A percentile compares a stretch with the other conserved stretches of the same genome.
Evolutionary conservation across 129 eudicot genomes (phyloP).

Genomic region (Flaveria sonorensis): DNA sequence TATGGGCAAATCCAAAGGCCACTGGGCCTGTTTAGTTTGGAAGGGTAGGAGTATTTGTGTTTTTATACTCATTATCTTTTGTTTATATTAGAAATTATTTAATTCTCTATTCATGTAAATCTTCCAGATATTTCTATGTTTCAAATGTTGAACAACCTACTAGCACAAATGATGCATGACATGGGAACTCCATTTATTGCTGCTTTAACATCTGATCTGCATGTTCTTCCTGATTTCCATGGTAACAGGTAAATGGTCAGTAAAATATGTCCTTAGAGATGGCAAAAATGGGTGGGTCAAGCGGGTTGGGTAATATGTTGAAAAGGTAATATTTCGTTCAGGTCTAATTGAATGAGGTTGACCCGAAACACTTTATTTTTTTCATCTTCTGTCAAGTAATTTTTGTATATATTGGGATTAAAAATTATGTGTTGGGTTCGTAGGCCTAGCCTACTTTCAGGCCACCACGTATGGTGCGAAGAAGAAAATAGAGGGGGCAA

Average conservation of each 20-base stretch:
- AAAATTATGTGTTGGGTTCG: no score
- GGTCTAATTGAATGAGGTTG: background rate
- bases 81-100: background rate
- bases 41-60: background rate
- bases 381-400: background rate
- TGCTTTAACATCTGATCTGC: slow-evolving; percentile 79
- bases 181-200: slow-evolving; percentile 67
- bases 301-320: background rate
- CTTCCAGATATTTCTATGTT: slow-evolving; percentile 73
- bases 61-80: background rate
- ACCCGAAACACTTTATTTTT: background rate
- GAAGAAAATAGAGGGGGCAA: no score
- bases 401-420: no score
- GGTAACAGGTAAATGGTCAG: slow-evolving; percentile 78
- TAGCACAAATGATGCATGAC: slow-evolving; percentile 61
- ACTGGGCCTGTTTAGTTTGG: background rate
- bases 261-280: slow-evolving; percentile 15
- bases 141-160: slow-evolving; percentile 70
- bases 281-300: slow-evolving; percentile 2
- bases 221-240: slow-evolving; percentile 94
- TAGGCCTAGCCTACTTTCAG: no score
- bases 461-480: no score
- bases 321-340: background rate
- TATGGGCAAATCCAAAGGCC: background rate
- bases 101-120: background rate